These are phyloP conservation scores for Verticillium albo-atrum DNA, from an alignment of 2,329 filamentous ascomycete genomes.

Conservation along the genomic window DNA sequence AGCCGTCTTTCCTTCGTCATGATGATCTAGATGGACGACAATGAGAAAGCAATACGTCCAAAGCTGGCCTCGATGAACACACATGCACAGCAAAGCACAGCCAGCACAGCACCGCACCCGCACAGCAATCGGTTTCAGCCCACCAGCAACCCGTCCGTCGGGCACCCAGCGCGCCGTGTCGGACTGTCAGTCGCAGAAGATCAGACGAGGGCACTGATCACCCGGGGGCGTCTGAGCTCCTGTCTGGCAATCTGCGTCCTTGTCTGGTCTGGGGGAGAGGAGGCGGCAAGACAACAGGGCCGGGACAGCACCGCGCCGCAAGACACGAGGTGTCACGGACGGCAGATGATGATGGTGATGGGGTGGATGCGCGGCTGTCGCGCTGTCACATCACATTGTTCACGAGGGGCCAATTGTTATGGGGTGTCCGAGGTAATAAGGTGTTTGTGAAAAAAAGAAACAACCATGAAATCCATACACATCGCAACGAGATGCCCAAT, in stretches of 20 bases:
- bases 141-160: neutral
- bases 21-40: neutral
- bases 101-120: neutral
- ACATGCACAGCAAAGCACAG: neutral
- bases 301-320: neutral
- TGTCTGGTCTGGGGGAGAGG: neutral
- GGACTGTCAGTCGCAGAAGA: neutral
- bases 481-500: no score
- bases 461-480: no score
- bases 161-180: neutral
- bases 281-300: neutral
- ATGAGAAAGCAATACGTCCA: no score
- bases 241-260: neutral
- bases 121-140: neutral
- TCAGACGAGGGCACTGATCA: neutral
- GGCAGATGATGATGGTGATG: no score
- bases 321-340: neutral
- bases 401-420: no score
- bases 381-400: neutral
- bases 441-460: no score
- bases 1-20: neutral
- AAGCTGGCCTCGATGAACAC: no score
- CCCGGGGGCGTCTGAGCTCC: neutral
- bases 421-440: no score
- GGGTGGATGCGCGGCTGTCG: neutral